Conservation (phyloP, 2,329 filamentous ascomycete genomes). For the Fusarium musae region DNA sequence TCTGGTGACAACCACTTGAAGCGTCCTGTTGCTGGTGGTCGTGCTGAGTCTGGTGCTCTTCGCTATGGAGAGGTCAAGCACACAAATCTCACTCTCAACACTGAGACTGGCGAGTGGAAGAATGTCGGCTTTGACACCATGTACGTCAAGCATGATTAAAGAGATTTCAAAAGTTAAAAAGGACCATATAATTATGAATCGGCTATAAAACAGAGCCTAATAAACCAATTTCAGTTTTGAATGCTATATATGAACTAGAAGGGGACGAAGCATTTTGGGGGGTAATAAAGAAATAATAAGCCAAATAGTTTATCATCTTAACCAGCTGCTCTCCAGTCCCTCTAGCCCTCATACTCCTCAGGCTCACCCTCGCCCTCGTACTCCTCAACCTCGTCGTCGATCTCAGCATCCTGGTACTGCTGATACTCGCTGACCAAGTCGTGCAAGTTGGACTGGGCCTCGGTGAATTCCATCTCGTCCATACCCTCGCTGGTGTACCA, state of each 20-base stretch:
- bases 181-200: constrained; percentile 11
- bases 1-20: constrained; percentile 68
- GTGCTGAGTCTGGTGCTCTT: constrained; percentile 65
- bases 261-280: constrained; percentile 19
- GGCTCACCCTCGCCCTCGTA: constrained; percentile 47
- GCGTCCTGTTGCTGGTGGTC: constrained; percentile 55
- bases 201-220: constrained; percentile 10
- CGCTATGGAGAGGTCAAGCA: constrained; percentile 57
- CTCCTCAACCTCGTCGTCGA: constrained; percentile 96
- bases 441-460: constrained; percentile 99
- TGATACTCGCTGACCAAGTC: constrained; percentile 99
- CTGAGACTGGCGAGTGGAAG: constrained; percentile 30
- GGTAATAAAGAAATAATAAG: constrained; percentile 14
- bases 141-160: constrained; percentile 20
- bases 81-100: constrained; percentile 43
- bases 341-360: constrained; percentile 27
- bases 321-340: constrained; percentile 1
- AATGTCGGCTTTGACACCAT: constrained; percentile 13
- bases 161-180: not conserved
- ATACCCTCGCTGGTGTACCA: constrained; percentile 99
- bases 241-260: constrained; percentile 23
- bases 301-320: constrained; percentile 17
- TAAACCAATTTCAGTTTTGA: constrained; percentile 34
- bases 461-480: constrained; percentile 99
- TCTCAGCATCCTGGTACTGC: constrained; percentile 98